Evolutionary conservation across 768 basidiomycete genomes (phyloP).

Genomic region (Termitomyces sp.): DNA sequence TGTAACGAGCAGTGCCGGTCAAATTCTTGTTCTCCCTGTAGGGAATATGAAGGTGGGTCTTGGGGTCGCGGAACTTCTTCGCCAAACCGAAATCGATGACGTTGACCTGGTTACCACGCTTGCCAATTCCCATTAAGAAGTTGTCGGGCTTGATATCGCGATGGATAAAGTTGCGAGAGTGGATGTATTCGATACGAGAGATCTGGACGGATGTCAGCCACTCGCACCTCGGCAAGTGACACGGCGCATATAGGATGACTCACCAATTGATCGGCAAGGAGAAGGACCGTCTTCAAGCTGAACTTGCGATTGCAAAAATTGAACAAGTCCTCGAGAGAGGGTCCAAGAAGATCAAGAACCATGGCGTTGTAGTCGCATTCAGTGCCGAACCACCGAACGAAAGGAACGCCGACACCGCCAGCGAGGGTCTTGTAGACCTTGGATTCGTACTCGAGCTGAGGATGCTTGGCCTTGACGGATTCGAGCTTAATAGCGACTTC

Average conservation of each 20-base stretch:
- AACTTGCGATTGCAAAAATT: conserved; percentile 98
- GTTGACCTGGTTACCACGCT: conserved; percentile 99
- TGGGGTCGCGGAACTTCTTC: conserved; percentile 99
- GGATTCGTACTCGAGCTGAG: conserved; percentile 99
- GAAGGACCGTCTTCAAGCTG: conserved; percentile 92
- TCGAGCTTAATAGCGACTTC: conserved; percentile 99
- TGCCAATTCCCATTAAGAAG: conserved; percentile 99
- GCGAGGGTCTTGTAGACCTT: conserved; percentile 97
- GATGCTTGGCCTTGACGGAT: conserved; percentile 99
- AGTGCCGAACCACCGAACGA: conserved; percentile 92
- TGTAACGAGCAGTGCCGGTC: conserved; percentile 98
- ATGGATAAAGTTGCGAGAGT: conserved; percentile 98
- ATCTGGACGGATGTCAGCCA: conserved; percentile 53
- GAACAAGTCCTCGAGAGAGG: conserved; percentile 88
- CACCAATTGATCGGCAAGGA: conserved; percentile 95
- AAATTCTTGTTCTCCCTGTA: conserved; percentile 99
- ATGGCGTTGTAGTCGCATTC: conserved; percentile 99
- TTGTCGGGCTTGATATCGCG: conserved; percentile 99
- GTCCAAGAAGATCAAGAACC: conserved; percentile 96
- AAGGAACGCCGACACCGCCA: conserved; percentile 97
- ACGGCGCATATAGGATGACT: conserved; percentile 29
- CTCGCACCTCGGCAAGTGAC: conserved; percentile 11
- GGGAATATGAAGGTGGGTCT: conserved; percentile 99
- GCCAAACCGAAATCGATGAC: conserved; percentile 98
- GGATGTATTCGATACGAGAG: conserved; percentile 98